Percentiles rank a stretch among this genome's conserved stretches.
Evolutionary conservation across 2,329 filamentous ascomycete species (phyloP).

Genomic region (Hypoxylon sp.): DNA sequence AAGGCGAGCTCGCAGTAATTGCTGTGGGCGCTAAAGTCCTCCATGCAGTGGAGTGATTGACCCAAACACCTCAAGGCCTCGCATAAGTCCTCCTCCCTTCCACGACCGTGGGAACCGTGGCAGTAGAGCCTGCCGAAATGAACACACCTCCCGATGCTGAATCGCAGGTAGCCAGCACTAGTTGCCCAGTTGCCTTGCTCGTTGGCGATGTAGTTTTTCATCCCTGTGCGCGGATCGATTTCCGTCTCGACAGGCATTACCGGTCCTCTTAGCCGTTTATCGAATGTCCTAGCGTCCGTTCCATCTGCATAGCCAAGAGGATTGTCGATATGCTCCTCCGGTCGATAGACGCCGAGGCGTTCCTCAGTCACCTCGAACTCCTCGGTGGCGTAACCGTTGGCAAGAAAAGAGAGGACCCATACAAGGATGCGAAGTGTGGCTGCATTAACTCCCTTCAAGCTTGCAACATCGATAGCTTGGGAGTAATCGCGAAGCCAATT

Average conservation of each 20-base stretch:
- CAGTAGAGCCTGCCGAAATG: constrained; percentile 84
- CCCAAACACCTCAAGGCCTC: constrained; percentile 84
- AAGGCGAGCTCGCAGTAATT: constrained; percentile 87
- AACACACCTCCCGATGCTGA: constrained; percentile 80
- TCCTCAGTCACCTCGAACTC: constrained; percentile 89
- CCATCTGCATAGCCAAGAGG: constrained; percentile 90
- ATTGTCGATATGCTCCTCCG: constrained; percentile 82
- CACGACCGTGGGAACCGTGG: constrained; percentile 71
- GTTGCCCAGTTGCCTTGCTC: constrained; percentile 91
- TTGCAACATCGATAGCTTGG: constrained; percentile 85
- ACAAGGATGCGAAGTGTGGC: constrained; percentile 84
- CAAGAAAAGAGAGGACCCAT: constrained; percentile 86
- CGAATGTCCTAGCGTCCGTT: constrained; percentile 85
- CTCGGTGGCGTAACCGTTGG: constrained; percentile 86
- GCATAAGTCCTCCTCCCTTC: constrained; percentile 82
- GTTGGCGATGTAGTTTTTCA: constrained; percentile 99
- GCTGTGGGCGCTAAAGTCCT: constrained; percentile 85
- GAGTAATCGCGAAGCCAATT: constrained; percentile 92
- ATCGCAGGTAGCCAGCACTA: constrained; percentile 86
- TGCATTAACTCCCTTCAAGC: constrained; percentile 82
- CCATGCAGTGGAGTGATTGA: constrained; percentile 82
- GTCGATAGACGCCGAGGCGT: constrained; percentile 83
- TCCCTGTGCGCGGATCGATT: constrained; percentile 83
- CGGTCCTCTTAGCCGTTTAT: constrained; percentile 84
- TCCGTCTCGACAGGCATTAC: constrained; percentile 80